Base-by-base conservation (phyloP, 805 yeast species). In the Starmerella geochares region DNA sequence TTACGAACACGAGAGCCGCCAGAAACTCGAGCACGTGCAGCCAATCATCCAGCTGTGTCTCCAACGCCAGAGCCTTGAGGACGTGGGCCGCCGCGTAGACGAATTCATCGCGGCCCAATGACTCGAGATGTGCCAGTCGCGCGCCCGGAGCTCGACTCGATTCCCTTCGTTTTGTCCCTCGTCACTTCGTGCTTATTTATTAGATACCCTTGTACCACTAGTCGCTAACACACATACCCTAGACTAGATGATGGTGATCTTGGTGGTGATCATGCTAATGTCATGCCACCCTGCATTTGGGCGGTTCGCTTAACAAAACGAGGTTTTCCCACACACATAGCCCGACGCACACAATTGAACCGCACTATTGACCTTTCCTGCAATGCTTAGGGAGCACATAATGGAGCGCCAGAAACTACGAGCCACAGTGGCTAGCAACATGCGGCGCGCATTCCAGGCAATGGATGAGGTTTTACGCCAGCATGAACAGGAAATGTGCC, bases 1-100 rank as follows among this genome's bases (percentile, higher is more conserved):
- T 37, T 60, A 50, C 43, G 58, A 53, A 3, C 48, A 52, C n/a
- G 63, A 59, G 27, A 36, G 39, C 19, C 46, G 38, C 38, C 54
- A 50, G 33, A 47, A 53, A 20, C 51, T 59, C 19, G 38, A 20
- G n/a, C 21, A 17, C 19, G 58, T 55, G 44, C 45, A 41, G 23
- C 54, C 54, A 10, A 36, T 50, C 16, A 33, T 56, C 33, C 42
- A 51, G n/a, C 17, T 21, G 42, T 45, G 50, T 17, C 46, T 54
- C n/a, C 16, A 42, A 17, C 52, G 55, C 24, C 25, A 44, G 23
- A 36, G 47, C 38, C 29, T 48, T 16, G 50, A 48, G 13, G 49
- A 50, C 32, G 49, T 49, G 17, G 43, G 44, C 10, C 50, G 20
- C 27, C 41, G 39, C 19, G 40, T 48, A 24, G 55, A 39, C 25